Base-by-base conservation (phyloP, 208 protist genomes). In the Herpetomonas tarakana region DNA sequence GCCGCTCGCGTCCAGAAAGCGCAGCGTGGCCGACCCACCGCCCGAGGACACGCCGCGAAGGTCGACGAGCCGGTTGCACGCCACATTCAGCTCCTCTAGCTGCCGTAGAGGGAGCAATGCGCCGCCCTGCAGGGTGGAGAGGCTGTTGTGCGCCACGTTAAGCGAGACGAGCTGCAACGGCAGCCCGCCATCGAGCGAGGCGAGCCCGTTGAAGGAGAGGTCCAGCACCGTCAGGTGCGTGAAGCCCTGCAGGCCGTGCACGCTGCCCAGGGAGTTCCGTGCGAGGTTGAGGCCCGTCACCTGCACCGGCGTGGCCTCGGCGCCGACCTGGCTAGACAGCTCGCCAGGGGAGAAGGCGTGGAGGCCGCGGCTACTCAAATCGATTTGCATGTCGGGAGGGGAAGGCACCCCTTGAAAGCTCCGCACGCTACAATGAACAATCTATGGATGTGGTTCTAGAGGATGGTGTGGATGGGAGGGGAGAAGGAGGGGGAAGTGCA, bases 91-190 rank as follows among this genome's bases (percentile, higher is more conserved):
- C 19, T 73, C 65, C 35, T 71, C 58, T 29, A 94, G 80, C 0
- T 68, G 65, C 45, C 58, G 58, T 26, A 92, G 75, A 12, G 75
- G 71, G 26, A 62, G 63, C 4, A 94, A 62, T 2, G 74, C 74
- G 3, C 76, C 78, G n/a, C 75, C 69, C 38, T 54, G 63, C 49
- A 94, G 68, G 0, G 80, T 79, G 29, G 45, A 39, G 38, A 94
- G 56, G 54, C 58, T 75, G 68, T 94, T 94, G 69, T 94, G 81
- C 9, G 88, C 88, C 45, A 88, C 61, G 62, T 92, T 73, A 4
- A 94, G 65, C 22, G 71, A 46, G 2, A 59, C 64, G 38, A 94
- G 58, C 0, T 44, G 65, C 52, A 89, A 76, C n/a, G 73, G 79
- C 19, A 78, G 71, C 0, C 77, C 70, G 27, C 80, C 76, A 19